Conservation (phyloP, 495 filamentous ascomycete genomes). For the Hypoxylon intermedium region DNA sequence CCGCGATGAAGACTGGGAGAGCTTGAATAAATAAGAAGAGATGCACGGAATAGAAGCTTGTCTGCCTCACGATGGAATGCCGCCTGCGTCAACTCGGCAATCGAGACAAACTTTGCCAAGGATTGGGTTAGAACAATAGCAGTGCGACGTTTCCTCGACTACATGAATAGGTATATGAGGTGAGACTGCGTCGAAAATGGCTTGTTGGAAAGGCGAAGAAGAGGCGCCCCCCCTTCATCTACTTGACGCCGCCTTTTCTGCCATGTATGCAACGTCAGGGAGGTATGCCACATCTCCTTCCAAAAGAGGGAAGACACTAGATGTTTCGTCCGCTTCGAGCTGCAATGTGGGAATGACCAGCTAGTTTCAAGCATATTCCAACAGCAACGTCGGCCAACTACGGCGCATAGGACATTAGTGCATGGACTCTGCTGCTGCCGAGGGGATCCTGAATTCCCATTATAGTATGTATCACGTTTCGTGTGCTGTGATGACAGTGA, state of each 20-base stretch:
- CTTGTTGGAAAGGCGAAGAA: constrained; percentile 12
- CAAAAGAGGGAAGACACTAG: constrained; percentile 30
- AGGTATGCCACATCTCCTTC: constrained; percentile 28
- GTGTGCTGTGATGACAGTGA: no score
- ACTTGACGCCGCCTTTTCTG: constrained; percentile 33
- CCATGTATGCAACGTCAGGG: constrained; percentile 35
- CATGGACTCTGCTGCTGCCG: not conserved
- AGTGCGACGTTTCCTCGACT: constrained; percentile 12
- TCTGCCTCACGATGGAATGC: constrained; percentile 27
- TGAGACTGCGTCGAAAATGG: not conserved
- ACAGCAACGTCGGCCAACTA: constrained; percentile 9
- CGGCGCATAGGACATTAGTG: not conserved
- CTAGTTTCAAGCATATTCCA: constrained; percentile 17
- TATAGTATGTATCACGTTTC: constrained; percentile 24
- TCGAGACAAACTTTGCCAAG: constrained; percentile 25
- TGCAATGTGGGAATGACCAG: constrained; percentile 4
- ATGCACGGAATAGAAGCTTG: constrained; percentile 4
- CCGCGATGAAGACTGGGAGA: not conserved
- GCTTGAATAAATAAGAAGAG: not conserved
- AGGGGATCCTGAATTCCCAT: constrained; percentile 4
- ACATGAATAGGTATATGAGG: not conserved
- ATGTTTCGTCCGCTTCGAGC: constrained; percentile 29
- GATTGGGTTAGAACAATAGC: constrained; percentile 2
- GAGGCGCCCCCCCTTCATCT: constrained; percentile 38
- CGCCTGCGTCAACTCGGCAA: constrained; percentile 14